phyloP scores from a whole-genome alignment of 2,329 filamentous ascomycete genomes.

The Orbilia oligospora region DNA sequence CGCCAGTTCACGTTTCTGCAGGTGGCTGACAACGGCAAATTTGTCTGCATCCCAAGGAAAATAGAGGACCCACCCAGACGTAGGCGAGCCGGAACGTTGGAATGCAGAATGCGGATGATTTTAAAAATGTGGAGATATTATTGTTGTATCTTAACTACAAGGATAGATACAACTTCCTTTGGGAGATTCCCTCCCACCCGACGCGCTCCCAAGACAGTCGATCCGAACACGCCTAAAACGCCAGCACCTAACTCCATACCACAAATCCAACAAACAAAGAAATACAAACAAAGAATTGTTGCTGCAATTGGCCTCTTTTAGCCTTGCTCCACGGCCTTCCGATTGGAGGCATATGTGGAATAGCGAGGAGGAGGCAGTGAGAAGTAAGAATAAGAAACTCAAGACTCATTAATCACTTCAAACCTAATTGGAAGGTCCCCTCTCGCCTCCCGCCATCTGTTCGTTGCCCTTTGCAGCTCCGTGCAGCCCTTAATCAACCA shows the following conservation, averaged over 20 bases:
- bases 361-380: neutral
- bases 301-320: neutral
- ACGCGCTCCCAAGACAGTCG: neutral
- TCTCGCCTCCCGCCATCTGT: conserved; percentile 55
- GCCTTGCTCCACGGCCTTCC: neutral
- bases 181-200: neutral
- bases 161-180: conserved; percentile 27
- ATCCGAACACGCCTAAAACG: conserved; percentile 4
- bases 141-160: conserved; percentile 58
- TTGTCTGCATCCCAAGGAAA: neutral
- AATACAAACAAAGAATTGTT: neutral
- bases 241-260: conserved; percentile 11
- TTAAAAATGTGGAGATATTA: conserved; percentile 55
- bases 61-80: neutral
- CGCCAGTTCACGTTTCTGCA: conserved; percentile 28
- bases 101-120: neutral
- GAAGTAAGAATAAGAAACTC: conserved; percentile 1
- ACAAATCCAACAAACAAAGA: neutral
- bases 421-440: conserved; percentile 56
- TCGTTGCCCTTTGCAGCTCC: conserved; percentile 51
- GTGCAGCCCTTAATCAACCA: conserved; percentile 69
- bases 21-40: conserved; percentile 40
- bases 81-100: neutral
- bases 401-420: conserved; percentile 50
- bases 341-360: too few species aligned